These are phyloP conservation scores for Phytophthora pseudosyringae DNA, from an alignment of 352 stramenopile genomes.

Conservation along the genomic window DNA sequence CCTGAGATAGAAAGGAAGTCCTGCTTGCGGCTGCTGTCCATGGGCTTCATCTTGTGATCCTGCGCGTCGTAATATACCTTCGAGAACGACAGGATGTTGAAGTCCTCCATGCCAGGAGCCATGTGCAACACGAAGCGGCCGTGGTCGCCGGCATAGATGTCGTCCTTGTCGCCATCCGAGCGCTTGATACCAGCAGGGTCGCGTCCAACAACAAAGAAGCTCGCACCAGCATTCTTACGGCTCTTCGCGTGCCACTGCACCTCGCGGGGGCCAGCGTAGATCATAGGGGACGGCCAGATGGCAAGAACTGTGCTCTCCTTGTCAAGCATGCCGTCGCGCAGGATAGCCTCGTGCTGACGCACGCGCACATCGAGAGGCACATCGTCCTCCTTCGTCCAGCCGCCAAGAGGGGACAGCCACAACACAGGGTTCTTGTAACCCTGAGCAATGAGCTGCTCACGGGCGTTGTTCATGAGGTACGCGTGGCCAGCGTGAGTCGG, in stretches of 20 bases:
- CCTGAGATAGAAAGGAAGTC: slow-evolving; percentile 99
- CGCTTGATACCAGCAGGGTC: slow-evolving; percentile 98
- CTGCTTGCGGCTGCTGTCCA: slow-evolving; percentile 90
- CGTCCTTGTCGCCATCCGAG: slow-evolving; percentile 94
- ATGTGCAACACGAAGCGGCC: slow-evolving; percentile 97
- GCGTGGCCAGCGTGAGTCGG: slow-evolving; percentile 97
- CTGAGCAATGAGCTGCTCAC: slow-evolving; percentile 92
- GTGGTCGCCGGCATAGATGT: slow-evolving; percentile 97
- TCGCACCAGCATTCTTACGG: slow-evolving; percentile 95
- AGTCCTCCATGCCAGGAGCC: slow-evolving; percentile 94
- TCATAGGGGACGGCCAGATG: slow-evolving; percentile 99
- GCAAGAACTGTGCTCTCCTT: slow-evolving; percentile 97
- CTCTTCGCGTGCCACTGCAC: slow-evolving; percentile 99
- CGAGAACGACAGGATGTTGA: slow-evolving; percentile 95
- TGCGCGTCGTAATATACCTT: slow-evolving; percentile 98
- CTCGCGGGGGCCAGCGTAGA: slow-evolving; percentile 98
- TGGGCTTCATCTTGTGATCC: slow-evolving; percentile 98
- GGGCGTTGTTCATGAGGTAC: slow-evolving; percentile 98
- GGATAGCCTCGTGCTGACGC: slow-evolving; percentile 95
- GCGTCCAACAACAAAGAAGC: slow-evolving; percentile 97
- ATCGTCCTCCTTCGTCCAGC: slow-evolving; percentile 99
- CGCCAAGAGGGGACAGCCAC: slow-evolving; percentile 97
- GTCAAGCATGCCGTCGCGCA: slow-evolving; percentile 95
- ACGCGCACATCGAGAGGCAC: slow-evolving; percentile 98
- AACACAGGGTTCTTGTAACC: slow-evolving; percentile 97